Conservation (phyloP, 768 basidiomycete species). For the Macrolepiota albuminosa region DNA sequence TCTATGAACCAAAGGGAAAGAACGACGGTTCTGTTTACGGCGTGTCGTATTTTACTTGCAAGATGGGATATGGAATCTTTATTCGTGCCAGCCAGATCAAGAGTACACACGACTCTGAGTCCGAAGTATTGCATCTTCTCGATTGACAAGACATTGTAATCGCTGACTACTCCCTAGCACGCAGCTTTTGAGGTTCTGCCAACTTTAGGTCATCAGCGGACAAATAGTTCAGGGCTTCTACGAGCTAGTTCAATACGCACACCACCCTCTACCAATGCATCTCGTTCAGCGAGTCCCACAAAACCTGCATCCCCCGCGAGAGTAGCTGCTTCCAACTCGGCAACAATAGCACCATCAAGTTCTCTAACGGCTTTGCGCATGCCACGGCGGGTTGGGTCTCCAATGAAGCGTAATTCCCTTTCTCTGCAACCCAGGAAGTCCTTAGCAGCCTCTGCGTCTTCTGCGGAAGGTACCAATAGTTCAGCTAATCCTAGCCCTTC, state of each 20-base stretch:
- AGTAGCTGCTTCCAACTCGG: slow-evolving; percentile 21
- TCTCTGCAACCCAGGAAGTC: slow-evolving; percentile 47
- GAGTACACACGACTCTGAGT: slow-evolving; percentile 45
- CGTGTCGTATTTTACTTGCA: slow-evolving; percentile 77
- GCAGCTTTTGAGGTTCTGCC: slow-evolving; percentile 27
- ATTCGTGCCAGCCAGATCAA: slow-evolving; percentile 84
- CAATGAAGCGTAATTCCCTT: slow-evolving; percentile 52
- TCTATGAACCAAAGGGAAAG: slow-evolving; percentile 82
- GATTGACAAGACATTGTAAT: background rate
- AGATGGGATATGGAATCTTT: slow-evolving; percentile 78
- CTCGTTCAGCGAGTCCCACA: slow-evolving; percentile 63
- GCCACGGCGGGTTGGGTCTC: slow-evolving; percentile 36
- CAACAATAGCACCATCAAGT: slow-evolving; percentile 15
- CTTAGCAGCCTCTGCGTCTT: slow-evolving; percentile 37
- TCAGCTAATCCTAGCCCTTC: slow-evolving; percentile 26
- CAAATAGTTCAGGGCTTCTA: slow-evolving; percentile 43
- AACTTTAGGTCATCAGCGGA: slow-evolving; percentile 52
- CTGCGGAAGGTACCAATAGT: slow-evolving; percentile 30
- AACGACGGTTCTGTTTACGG: slow-evolving; percentile 91
- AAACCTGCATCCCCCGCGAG: slow-evolving; percentile 29
- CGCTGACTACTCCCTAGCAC: slow-evolving; percentile 12
- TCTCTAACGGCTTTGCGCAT: slow-evolving; percentile 16
- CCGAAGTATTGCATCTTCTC: slow-evolving; percentile 18
- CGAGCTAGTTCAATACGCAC: slow-evolving; percentile 35
- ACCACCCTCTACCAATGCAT: slow-evolving; percentile 40